Evolutionary conservation across 1,139 yeast species (phyloP).

Genomic region (Zhuliangozyma blackwelliae): DNA sequence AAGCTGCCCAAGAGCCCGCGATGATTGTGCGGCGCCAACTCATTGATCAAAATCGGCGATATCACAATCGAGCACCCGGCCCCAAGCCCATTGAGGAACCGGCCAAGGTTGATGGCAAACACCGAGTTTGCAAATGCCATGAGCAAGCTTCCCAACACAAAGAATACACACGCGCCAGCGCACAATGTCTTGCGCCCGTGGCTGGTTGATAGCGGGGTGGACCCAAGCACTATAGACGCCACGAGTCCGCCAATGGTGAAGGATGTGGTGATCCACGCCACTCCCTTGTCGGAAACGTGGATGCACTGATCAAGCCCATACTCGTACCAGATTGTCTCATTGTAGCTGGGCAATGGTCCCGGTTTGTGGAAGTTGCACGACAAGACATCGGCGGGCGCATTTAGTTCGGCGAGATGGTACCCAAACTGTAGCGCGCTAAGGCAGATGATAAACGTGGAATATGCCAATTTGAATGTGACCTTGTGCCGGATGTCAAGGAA

Average conservation of each 20-base stretch:
- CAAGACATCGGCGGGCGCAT: slow-evolving; percentile 70
- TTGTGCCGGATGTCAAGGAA: slow-evolving; percentile 14
- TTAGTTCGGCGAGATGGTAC: slow-evolving; percentile 82
- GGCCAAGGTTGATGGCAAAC: slow-evolving; percentile 20
- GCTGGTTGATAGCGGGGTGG: slow-evolving; percentile 18
- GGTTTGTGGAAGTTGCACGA: slow-evolving; percentile 34
- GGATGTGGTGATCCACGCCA: slow-evolving; percentile 32
- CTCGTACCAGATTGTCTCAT: slow-evolving; percentile 24
- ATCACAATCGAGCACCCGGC: slow-evolving; percentile 37
- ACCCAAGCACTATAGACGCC: slow-evolving; percentile 29
- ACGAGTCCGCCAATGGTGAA: slow-evolving; percentile 37
- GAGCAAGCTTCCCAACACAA: slow-evolving; percentile 22
- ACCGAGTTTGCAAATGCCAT: slow-evolving; percentile 23
- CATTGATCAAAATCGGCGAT: slow-evolving; percentile 36
- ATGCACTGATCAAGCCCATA: slow-evolving; percentile 26
- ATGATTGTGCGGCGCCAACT: slow-evolving; percentile 35
- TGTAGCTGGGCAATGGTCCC: slow-evolving; percentile 21
- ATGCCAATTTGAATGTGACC: slow-evolving; percentile 26
- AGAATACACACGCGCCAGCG: slow-evolving; percentile 21
- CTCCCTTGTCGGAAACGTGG: slow-evolving; percentile 20
- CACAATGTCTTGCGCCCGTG: slow-evolving; percentile 27
- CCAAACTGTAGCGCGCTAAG: slow-evolving; percentile 84
- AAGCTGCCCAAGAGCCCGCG: slow-evolving; percentile 37
- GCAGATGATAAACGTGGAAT: slow-evolving; percentile 49
- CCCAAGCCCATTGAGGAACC: slow-evolving; percentile 33